Evolutionary conservation across 2,329 filamentous ascomycete genomes (phyloP), one percentile per base, ranked within the genome.

Genomic region (Talaromyces rugulosus): DNA sequence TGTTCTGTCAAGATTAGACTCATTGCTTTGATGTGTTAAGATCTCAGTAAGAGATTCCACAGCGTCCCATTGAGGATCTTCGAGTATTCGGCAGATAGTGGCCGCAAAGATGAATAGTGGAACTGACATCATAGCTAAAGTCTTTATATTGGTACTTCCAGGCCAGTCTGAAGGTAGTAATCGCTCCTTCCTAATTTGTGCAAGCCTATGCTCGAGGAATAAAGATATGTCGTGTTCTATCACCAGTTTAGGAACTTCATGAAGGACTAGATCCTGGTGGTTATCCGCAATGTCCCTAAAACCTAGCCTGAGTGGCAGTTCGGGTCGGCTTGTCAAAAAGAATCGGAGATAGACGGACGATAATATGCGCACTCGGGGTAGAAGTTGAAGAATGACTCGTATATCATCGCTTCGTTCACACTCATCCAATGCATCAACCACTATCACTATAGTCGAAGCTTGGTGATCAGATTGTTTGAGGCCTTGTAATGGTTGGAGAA

Each of bases 351-450:
- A 65, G 14, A 66, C 34, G 30, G 53, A 66, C 18, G 55, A 59
- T 42, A 53, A 42, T 18, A 58, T 27, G 44, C 57, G 57, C 8
- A 67, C 18, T 30, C 59, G 40, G 9, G 66, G 59, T 16, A 72
- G 57, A 8, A 72, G 66, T 31, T 54, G 62, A 18, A 72, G 34
- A n/a, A 74, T 67, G 14, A 65, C 59, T 34, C 36, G 62, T 9
- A 69, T 63, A 55, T 70, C 64, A 14, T 65, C 58, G 55, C 70
- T 66, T 51, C 60, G 62, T 4, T 69, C 65, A 60, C 71, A 74
- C 57, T 74, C 70, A 55, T 74, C 70, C 16, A 74, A 61, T 12
- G 71, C 70, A 62, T 74, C 70, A 52, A 74, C 62, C 8, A 74
- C 65, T 8, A 74, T 36, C 31, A 70, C 62, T 4, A 62, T 40